A percentile compares a stretch with the other conserved stretches of the same genome.
Conservation (phyloP, 768 basidiomycete species). For the Obba rivulosa region DNA sequence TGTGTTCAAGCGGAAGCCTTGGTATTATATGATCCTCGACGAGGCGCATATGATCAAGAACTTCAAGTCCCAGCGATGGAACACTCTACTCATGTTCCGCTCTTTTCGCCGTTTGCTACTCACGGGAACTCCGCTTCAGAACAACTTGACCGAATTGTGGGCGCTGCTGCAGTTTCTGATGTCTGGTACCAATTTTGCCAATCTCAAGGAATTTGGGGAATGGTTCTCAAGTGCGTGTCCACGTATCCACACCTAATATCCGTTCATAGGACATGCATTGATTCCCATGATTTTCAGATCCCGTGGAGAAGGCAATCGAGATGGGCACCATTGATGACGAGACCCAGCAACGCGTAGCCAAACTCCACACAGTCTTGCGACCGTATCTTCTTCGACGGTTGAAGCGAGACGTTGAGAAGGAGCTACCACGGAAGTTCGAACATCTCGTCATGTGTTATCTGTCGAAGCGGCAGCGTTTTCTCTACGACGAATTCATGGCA, state of each 20-base stretch:
- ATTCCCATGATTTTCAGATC: constrained; percentile 47
- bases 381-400: constrained; percentile 95
- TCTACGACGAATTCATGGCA: constrained; percentile 96
- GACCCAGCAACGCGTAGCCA: constrained; percentile 75
- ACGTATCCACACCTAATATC: not conserved
- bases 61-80: constrained; percentile 92
- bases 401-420: constrained; percentile 96
- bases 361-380: constrained; percentile 91
- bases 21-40: constrained; percentile 96
- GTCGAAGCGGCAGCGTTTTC: constrained; percentile 88
- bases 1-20: constrained; percentile 86
- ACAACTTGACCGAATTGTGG: constrained; percentile 96
- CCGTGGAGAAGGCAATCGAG: constrained; percentile 91
- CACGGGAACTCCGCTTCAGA: constrained; percentile 95
- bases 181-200: constrained; percentile 84
- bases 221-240: constrained; percentile 87
- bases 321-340: constrained; percentile 80
- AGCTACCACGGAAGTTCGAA: constrained; percentile 90
- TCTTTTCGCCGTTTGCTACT: constrained; percentile 82
- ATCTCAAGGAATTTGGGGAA: constrained; percentile 88
- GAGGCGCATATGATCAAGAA: constrained; percentile 99
- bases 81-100: constrained; percentile 82
- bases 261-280: not conserved
- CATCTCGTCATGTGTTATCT: constrained; percentile 85
- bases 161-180: constrained; percentile 92